Base-by-base conservation (phyloP, 1,139 yeast species). In the Ogataea hybrid region DNA sequence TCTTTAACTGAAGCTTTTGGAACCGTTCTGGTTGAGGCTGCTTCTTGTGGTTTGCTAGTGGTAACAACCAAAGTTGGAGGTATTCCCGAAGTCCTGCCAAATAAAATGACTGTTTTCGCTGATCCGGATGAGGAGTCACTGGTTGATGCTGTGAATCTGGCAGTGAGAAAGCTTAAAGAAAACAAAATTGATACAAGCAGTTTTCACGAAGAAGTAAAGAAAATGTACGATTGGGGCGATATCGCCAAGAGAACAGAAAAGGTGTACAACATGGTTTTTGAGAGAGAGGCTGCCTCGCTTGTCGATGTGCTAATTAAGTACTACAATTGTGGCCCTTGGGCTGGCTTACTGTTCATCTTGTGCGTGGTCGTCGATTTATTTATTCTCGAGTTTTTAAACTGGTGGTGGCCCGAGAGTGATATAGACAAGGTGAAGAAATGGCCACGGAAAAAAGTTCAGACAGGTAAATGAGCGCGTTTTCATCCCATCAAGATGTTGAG, bases 41-140 rank as follows among this genome's bases (percentile, higher is more conserved):
- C 97, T 0, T 85, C 96, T 0, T 92, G 98, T 68, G 97, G 97
- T 0, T 64, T 94, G 28, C 73, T 87, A 25, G 96, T 94, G 2
- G 98, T 94, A 0, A 90, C 97, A 0, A 94, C 99, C 0, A 81
- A 82, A 48, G 98, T 94, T 0, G 99, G 99, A 2, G 99, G 98
- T 4, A 90, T 92, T 32, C 97, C 97, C 0, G 99, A 94, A 58
- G 98, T 94, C 4, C 65, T 94, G 32, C 99, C 98, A 0, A 73
- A 76, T 21, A 88, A 89, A 57, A 92, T 94, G 97, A 89, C 96
- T 0, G 85, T 84, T 3, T 92, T 86, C 65, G 94, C 97, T 0
- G 75, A 83, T 16, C 96, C 97, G 0, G 77, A 84, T 0, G 97
- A 86, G 44, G 88, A 86, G 47, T 81, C 94, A 3, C 65, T 90